These are phyloP conservation scores for Coemansia sp. DNA, from an alignment of 192 early-diverging fungal genomes.

Conservation along the genomic window DNA sequence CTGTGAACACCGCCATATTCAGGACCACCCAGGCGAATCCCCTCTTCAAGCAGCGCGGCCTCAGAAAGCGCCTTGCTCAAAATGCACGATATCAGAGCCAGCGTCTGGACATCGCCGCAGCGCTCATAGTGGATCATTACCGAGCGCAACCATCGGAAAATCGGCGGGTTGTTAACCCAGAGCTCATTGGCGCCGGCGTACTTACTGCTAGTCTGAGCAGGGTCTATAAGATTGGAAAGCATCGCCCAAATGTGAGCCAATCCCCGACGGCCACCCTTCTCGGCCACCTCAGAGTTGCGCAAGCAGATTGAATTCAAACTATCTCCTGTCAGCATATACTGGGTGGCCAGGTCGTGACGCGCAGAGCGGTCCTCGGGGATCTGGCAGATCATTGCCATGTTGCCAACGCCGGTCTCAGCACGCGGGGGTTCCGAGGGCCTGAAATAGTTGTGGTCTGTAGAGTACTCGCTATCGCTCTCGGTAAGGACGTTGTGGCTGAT, in stretches of 20 bases:
- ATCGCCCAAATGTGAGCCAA: slow-evolving; percentile 41
- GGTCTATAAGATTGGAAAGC: slow-evolving; percentile 26
- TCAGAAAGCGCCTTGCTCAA: slow-evolving; percentile 14
- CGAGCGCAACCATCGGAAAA: slow-evolving; percentile 28
- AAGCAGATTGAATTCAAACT: slow-evolving; percentile 26
- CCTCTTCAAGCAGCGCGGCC: neutral
- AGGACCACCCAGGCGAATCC: too few species aligned
- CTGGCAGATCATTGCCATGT: slow-evolving; percentile 19
- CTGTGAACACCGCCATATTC: too few species aligned
- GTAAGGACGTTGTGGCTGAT: slow-evolving; percentile 3
- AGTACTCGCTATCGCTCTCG: slow-evolving; percentile 3
- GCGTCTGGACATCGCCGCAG: slow-evolving; percentile 47
- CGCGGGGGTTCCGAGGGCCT: neutral
- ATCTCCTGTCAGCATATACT: slow-evolving; percentile 22
- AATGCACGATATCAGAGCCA: slow-evolving; percentile 45
- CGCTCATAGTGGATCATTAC: slow-evolving; percentile 29
- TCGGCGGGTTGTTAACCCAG: slow-evolving; percentile 26
- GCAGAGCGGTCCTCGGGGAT: slow-evolving; percentile 25
- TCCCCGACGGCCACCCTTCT: slow-evolving; percentile 2
- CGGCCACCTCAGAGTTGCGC: slow-evolving; percentile 30
- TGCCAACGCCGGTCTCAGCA: slow-evolving; percentile 27
- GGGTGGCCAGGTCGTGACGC: slow-evolving; percentile 19
- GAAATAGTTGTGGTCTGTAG: slow-evolving; percentile 9
- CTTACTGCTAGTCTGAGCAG: neutral
- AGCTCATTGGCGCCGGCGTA: neutral